Base-by-base conservation (phyloP, 345 rosid species). In the Psidium friedrichsthalianum region DNA sequence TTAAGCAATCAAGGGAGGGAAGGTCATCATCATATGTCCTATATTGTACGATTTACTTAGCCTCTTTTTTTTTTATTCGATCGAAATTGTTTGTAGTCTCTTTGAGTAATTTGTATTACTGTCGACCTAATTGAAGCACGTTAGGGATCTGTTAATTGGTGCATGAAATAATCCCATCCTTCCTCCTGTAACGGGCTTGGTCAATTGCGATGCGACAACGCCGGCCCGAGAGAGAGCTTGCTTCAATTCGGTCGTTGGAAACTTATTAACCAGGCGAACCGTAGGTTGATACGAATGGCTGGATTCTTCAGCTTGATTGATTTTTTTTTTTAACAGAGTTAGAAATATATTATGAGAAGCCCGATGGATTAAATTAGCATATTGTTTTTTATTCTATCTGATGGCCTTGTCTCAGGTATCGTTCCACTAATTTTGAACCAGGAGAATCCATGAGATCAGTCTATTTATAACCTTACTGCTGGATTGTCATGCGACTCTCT, bases 81-180 rank as follows among this genome's bases (percentile, higher is more conserved):
- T 64, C 3, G 25, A 36, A 36, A 36, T 69, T 69, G 47, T 69
- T 25, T 24, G 83, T 40, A 40, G n/a, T 85, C 40, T 20, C 83
- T 29, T 52, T 91, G 93, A 91, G 91, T 87, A 90, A 90, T 16
- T 87, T 93, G 87, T 91, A 86, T 87, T 94, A 56, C 88, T 89
- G 20, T 86, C 88, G 8, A 47, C 18, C 13, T 69, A 36, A 69
- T 69, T 69, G 80, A 69, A 36, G 36, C 80, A 8, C 9, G 4
- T 69, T 36, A 36, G 3, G 78, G 78, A 69, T 69, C 47, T 36
- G 24, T 32, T 9, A 36, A 69, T 69, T 36, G 78, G 44, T 69
- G 78, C 78, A 2, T 69, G 78, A 64, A 29, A 69, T 18, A 44
- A 8, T 36, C 47, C 47, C 47, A 69, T 36, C 80, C 80, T 36